A percentile compares a stretch with the other conserved stretches of the same genome.
These are phyloP conservation scores for Tetrahymena elliotti DNA, from an alignment of 73 alveolate genomes.

Conservation along the genomic window DNA sequence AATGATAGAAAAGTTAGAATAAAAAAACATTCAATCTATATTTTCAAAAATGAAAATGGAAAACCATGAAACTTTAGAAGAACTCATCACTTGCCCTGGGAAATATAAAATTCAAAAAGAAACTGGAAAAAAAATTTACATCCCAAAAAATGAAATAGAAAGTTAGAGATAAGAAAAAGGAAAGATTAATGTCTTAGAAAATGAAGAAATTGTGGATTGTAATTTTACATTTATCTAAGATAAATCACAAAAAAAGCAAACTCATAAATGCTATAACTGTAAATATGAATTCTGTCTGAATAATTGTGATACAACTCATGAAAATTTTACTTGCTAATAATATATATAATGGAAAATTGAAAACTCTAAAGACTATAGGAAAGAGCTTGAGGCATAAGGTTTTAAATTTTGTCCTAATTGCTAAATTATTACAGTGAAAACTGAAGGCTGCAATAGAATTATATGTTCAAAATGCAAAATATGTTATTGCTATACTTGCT, in stretches of 20 bases:
- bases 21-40: neutral
- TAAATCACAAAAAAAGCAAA: neutral
- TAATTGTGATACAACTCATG: neutral
- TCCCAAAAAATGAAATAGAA: neutral
- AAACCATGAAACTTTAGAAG: neutral
- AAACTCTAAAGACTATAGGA: neutral
- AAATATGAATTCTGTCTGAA: neutral
- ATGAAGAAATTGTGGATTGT: neutral
- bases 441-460: neutral
- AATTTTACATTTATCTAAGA: neutral
- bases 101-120: neutral
- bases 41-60: neutral
- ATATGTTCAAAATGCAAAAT: neutral
- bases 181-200: neutral
- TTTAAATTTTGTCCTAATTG: neutral
- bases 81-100: neutral
- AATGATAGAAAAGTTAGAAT: neutral
- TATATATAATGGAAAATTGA: neutral
- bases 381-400: neutral
- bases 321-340: neutral
- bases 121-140: neutral
- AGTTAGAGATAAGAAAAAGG: neutral
- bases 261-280: neutral
- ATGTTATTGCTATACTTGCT: neutral
- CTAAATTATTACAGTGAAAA: neutral